Evolutionary conservation across 2,329 filamentous ascomycete species (phyloP).

Genomic region (Hypoxylon sp.): DNA sequence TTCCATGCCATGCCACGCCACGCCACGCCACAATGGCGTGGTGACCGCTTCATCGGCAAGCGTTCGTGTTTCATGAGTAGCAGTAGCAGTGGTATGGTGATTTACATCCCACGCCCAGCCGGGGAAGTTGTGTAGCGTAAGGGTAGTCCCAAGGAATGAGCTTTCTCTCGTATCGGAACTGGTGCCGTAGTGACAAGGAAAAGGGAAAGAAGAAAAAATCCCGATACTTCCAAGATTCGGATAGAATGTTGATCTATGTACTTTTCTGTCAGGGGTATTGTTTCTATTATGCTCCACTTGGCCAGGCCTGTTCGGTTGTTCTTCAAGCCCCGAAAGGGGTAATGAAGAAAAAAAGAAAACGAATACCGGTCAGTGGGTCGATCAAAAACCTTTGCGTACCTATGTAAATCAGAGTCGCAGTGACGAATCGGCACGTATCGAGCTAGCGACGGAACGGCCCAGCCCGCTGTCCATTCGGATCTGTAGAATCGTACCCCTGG

Average conservation of each 20-base stretch:
- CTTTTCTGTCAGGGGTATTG: background rate
- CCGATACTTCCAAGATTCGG: background rate
- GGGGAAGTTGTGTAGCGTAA: background rate
- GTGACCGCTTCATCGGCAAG: background rate
- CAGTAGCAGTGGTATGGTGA: background rate
- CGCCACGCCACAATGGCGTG: background rate
- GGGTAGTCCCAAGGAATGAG: background rate
- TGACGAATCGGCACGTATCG: background rate
- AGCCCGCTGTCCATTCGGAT: background rate
- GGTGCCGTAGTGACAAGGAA: background rate
- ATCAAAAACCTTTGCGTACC: background rate
- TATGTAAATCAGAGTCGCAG: background rate
- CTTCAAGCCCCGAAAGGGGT: constrained; percentile 20
- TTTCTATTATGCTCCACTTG: background rate
- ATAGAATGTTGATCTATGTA: background rate
- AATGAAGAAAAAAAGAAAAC: constrained; percentile 3
- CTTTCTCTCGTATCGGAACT: background rate
- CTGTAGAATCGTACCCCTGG: background rate
- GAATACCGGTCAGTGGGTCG: background rate
- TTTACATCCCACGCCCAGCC: background rate
- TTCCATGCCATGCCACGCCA: background rate
- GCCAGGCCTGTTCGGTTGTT: constrained; percentile 21
- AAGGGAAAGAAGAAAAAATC: background rate
- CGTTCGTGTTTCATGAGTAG: too few species aligned
- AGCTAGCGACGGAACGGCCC: constrained; percentile 1